Conservation (phyloP, 164 flowering plant species). For the Tetracentron sinense region DNA sequence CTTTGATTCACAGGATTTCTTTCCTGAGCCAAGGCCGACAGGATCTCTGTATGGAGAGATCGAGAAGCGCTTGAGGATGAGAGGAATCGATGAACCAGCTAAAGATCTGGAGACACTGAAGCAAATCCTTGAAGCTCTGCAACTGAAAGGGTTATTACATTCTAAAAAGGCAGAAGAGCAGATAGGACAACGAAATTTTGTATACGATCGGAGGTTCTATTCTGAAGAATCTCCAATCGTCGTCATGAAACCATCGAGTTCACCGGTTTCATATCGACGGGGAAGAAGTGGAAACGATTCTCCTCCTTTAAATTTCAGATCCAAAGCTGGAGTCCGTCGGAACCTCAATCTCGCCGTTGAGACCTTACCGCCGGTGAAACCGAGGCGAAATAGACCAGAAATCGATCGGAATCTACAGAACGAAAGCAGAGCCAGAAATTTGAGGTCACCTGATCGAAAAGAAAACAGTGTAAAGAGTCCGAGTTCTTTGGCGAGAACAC, state of each 20-base stretch:
- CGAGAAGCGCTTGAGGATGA: constrained; percentile 63
- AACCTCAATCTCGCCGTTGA: constrained; percentile 22
- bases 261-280: constrained; percentile 18
- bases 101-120: constrained; percentile 81
- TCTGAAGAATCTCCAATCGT: constrained; percentile 56
- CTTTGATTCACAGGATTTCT: constrained; percentile 74
- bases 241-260: constrained; percentile 50
- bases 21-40: constrained; percentile 68
- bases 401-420: constrained; percentile 20
- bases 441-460: constrained; percentile 38
- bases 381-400: constrained; percentile 32
- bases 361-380: constrained; percentile 26
- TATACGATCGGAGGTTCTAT: constrained; percentile 35
- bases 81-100: constrained; percentile 74
- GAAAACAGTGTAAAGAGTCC: constrained; percentile 43
- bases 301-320: constrained; percentile 29
- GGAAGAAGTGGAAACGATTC: constrained; percentile 30
- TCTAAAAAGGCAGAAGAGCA: constrained; percentile 29
- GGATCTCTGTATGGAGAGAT: constrained; percentile 61
- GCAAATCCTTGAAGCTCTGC: constrained; percentile 89
- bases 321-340: constrained; percentile 31
- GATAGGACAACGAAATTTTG: constrained; percentile 34
- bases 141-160: constrained; percentile 84
- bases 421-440: constrained; percentile 23
- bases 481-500: constrained; percentile 31